Conservation (phyloP, 1,284 basidiomycete genomes). For the Trichosporon sp. region DNA sequence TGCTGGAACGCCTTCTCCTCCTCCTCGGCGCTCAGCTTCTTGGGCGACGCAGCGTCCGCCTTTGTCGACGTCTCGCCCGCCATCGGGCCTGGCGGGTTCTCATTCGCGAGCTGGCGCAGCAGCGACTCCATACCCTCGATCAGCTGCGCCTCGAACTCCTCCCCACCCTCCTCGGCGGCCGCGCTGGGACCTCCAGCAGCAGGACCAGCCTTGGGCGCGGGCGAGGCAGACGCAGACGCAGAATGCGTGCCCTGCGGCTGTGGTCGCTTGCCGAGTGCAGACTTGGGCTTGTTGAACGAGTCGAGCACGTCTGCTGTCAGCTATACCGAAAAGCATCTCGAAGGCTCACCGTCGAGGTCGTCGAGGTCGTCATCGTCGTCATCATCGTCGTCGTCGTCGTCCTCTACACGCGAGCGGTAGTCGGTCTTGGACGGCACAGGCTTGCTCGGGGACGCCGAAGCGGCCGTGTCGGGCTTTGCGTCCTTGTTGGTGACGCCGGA, state of each 20-base stretch:
- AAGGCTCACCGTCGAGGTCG: neutral
- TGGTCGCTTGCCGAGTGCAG: conserved; percentile 9
- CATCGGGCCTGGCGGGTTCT: conserved; percentile 30
- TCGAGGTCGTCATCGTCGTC: neutral
- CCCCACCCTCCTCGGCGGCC: conserved; percentile 30
- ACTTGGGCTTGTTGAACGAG: conserved; percentile 32
- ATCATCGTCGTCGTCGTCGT: neutral
- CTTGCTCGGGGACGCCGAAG: neutral
- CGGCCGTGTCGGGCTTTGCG: neutral
- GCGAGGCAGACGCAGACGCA: neutral
- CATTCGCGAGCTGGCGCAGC: conserved; percentile 60
- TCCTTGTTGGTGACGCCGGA: neutral
- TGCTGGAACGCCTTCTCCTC: conserved; percentile 55
- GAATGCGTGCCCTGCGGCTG: conserved; percentile 2
- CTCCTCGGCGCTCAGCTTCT: conserved; percentile 32
- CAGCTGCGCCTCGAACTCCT: conserved; percentile 64
- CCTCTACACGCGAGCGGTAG: neutral
- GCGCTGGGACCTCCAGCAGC: conserved; percentile 16
- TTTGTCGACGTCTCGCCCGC: neutral
- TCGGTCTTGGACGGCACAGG: neutral
- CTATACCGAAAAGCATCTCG: neutral
- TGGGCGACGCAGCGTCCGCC: conserved; percentile 14
- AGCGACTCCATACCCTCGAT: conserved; percentile 79
- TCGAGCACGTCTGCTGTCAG: conserved; percentile 39
- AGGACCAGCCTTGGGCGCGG: conserved; percentile 8